phyloP scores from a whole-genome alignment of 2,329 filamentous ascomycete species.

The Plenodomus biglobosus region DNA sequence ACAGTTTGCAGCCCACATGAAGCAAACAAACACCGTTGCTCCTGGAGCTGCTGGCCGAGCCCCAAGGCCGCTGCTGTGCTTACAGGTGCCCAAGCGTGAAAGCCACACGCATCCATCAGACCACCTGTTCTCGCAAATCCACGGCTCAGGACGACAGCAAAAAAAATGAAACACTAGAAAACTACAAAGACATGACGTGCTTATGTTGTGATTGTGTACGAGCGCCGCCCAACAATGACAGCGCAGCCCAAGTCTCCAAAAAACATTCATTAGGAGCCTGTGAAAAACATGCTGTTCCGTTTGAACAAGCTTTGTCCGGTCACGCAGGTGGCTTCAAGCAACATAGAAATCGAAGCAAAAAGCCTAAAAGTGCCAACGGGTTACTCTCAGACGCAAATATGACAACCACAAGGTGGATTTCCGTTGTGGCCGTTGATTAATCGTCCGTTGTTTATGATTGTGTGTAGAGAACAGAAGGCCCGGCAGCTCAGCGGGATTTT shows the following conservation, averaged over 20 bases:
- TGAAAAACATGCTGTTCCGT: neutral
- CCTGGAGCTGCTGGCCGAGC: neutral
- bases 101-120: neutral
- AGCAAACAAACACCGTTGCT: neutral
- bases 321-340: conserved; percentile 45
- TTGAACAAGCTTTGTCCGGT: conserved; percentile 30
- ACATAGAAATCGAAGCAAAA: conserved; percentile 35
- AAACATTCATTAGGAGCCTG: neutral
- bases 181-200: no score
- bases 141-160: no score
- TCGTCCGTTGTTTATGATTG: conserved; percentile 47
- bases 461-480: conserved; percentile 37
- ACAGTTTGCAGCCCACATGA: no score
- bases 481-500: conserved; percentile 21
- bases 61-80: neutral
- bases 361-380: conserved; percentile 41
- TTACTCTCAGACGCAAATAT: conserved; percentile 50
- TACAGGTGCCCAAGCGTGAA: neutral
- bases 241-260: no score
- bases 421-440: conserved; percentile 50
- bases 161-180: no score
- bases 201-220: no score
- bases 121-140: neutral
- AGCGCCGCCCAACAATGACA: neutral
- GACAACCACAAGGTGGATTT: conserved; percentile 46